phyloP scores from a whole-genome alignment of 345 rosid species.

The Eucalyptus urophylla region DNA sequence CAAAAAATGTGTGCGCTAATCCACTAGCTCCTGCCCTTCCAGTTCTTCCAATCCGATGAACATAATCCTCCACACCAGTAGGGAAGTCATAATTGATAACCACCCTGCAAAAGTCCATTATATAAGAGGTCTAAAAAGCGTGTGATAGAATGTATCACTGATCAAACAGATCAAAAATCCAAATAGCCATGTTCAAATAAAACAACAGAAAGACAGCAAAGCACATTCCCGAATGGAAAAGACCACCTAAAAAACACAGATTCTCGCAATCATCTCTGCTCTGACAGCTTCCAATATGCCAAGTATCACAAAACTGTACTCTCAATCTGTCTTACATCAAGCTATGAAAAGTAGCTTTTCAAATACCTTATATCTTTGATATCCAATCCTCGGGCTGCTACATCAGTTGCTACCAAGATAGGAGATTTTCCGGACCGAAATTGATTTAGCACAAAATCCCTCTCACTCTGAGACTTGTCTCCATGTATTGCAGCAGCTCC shows the following conservation, averaged over 20 bases:
- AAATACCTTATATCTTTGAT: slow-evolving; percentile 80
- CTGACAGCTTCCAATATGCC: neutral
- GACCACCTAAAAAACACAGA: neutral
- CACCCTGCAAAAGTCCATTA: slow-evolving; percentile 31
- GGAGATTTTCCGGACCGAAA: slow-evolving; percentile 80
- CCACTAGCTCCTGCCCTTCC: slow-evolving; percentile 99
- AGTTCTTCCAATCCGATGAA: slow-evolving; percentile 96
- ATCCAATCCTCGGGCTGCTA: slow-evolving; percentile 88
- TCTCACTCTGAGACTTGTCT: slow-evolving; percentile 82
- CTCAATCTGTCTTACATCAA: neutral
- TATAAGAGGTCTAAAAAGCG: neutral
- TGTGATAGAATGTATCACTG: neutral
- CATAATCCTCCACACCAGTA: slow-evolving; percentile 95
- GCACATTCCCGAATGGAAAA: neutral
- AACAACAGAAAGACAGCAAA: neutral
- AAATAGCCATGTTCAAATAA: neutral
- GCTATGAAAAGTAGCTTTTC: neutral
- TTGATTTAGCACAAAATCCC: slow-evolving; percentile 68
- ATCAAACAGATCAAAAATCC: neutral
- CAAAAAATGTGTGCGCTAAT: slow-evolving; percentile 67
- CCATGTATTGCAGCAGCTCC: slow-evolving; percentile 96
- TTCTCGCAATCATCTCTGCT: neutral
- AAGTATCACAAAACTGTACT: neutral
- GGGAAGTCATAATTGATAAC: slow-evolving; percentile 96
- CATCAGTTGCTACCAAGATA: slow-evolving; percentile 84